These are phyloP conservation scores for Parascedosporium putredinis DNA, from an alignment of 2,329 filamentous ascomycete species.

Conservation along the genomic window DNA sequence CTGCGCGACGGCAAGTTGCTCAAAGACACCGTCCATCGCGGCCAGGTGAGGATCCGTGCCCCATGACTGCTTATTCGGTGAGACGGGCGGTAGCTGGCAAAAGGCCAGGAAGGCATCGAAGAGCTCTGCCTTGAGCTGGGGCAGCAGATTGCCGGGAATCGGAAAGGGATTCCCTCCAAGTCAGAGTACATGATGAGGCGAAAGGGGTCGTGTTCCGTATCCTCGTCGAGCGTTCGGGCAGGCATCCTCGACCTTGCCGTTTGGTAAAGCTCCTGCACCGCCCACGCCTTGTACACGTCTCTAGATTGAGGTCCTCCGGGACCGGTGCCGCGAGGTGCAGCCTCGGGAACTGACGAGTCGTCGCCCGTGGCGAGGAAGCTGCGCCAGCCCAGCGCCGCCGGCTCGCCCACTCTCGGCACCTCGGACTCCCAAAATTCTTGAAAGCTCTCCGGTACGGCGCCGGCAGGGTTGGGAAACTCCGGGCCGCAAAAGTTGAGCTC, in stretches of 20 bases:
- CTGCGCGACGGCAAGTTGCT: not conserved
- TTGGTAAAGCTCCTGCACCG: conserved; percentile 40
- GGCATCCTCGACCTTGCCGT: conserved; percentile 45
- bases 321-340: conserved; percentile 16
- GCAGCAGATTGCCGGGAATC: conserved; percentile 29
- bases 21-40: conserved; percentile 18
- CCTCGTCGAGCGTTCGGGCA: conserved; percentile 64
- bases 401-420: conserved; percentile 65
- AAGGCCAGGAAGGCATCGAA: conserved; percentile 64
- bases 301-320: conserved; percentile 19
- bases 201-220: conserved; percentile 70
- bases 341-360: conserved; percentile 28
- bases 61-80: conserved; percentile 13
- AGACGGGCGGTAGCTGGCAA: conserved; percentile 48
- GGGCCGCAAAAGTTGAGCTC: conserved; percentile 61
- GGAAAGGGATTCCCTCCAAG: conserved; percentile 52
- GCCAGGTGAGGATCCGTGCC: conserved; percentile 44
- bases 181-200: conserved; percentile 74
- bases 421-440: conserved; percentile 83
- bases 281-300: conserved; percentile 42
- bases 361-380: conserved; percentile 30
- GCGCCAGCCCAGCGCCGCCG: conserved; percentile 59
- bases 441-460: conserved; percentile 31
- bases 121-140: conserved; percentile 33
- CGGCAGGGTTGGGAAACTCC: not conserved